Evolutionary conservation across 345 rosid genomes (phyloP).

Genomic region (Fremontodendron californicum): DNA sequence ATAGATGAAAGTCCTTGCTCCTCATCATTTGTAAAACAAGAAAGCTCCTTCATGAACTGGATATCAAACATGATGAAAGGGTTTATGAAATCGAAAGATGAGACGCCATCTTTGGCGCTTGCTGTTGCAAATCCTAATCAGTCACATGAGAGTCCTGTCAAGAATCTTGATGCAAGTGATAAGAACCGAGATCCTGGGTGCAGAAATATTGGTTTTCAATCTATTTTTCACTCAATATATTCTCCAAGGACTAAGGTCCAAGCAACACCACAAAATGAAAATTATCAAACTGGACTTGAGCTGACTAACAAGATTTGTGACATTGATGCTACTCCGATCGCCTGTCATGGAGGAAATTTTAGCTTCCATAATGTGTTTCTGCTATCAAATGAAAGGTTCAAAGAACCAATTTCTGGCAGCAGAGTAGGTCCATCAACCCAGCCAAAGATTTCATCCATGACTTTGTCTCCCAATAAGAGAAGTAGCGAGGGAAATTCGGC

Average conservation of each 20-base stretch:
- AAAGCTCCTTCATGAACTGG: slow-evolving; percentile 90
- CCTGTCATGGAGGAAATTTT: slow-evolving; percentile 34
- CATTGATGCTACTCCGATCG: slow-evolving; percentile 37
- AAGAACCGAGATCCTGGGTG: slow-evolving; percentile 24
- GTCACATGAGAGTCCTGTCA: slow-evolving; percentile 25
- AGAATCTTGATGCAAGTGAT: slow-evolving; percentile 13
- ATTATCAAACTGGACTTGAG: slow-evolving; percentile 32
- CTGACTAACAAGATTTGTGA: slow-evolving; percentile 25
- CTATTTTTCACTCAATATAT: slow-evolving; percentile 71
- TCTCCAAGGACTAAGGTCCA: slow-evolving; percentile 39
- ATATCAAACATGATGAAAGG: slow-evolving; percentile 86
- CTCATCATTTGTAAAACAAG: slow-evolving; percentile 47
- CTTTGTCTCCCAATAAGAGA: slow-evolving; percentile 23
- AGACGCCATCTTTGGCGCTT: slow-evolving; percentile 36
- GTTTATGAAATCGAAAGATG: slow-evolving; percentile 39
- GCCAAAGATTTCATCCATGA: slow-evolving; percentile 27
- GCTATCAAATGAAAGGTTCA: slow-evolving; percentile 28
- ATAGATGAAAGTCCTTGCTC: slow-evolving; percentile 47
- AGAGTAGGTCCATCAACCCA: slow-evolving; percentile 28
- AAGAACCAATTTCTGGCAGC: slow-evolving; percentile 30
- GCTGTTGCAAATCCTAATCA: slow-evolving; percentile 30
- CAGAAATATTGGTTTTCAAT: slow-evolving; percentile 59
- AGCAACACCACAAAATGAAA: slow-evolving; percentile 20
- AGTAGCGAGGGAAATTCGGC: slow-evolving; percentile 25
- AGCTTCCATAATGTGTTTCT: slow-evolving; percentile 33